phyloP scores from a whole-genome alignment of 208 protist species.

The Acanthamoeba lenticulata region DNA sequence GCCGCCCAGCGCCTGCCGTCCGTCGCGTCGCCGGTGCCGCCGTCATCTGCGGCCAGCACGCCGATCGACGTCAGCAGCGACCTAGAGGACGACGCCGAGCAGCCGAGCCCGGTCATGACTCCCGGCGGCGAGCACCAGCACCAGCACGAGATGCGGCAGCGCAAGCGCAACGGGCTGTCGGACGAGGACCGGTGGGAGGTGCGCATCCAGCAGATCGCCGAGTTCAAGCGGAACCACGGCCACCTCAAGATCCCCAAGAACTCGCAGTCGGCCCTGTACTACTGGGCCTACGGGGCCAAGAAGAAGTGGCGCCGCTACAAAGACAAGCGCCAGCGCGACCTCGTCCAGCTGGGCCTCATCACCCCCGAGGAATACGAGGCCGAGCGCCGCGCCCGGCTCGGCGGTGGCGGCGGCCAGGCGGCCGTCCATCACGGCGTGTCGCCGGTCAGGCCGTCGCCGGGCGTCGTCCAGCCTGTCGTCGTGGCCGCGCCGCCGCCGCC shows the following conservation, averaged over 20 bases:
- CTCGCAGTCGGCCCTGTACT: neutral
- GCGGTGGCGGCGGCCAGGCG: too few species aligned
- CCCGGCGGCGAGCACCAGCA: too few species aligned
- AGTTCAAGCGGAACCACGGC: neutral
- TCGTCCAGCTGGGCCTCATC: neutral
- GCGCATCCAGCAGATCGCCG: neutral
- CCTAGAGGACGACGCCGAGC: too few species aligned
- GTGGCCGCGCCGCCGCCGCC: too few species aligned
- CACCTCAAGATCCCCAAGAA: conserved; percentile 7
- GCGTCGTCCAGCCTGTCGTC: too few species aligned
- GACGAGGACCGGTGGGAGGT: neutral
- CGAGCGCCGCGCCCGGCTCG: neutral
- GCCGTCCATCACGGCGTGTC: neutral
- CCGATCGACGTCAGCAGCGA: too few species aligned
- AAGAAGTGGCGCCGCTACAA: conserved; percentile 7
- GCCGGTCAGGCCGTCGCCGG: neutral
- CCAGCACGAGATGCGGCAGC: too few species aligned
- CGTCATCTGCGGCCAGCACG: too few species aligned
- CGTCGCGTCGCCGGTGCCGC: too few species aligned
- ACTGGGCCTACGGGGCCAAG: conserved; percentile 2
- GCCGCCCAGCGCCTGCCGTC: too few species aligned
- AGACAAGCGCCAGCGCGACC: neutral
- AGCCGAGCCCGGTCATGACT: too few species aligned
- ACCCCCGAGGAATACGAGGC: conserved; percentile 6
- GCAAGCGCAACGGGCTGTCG: neutral